phyloP scores from a whole-genome alignment of 805 yeast species.

The Ogataea methanolica region DNA sequence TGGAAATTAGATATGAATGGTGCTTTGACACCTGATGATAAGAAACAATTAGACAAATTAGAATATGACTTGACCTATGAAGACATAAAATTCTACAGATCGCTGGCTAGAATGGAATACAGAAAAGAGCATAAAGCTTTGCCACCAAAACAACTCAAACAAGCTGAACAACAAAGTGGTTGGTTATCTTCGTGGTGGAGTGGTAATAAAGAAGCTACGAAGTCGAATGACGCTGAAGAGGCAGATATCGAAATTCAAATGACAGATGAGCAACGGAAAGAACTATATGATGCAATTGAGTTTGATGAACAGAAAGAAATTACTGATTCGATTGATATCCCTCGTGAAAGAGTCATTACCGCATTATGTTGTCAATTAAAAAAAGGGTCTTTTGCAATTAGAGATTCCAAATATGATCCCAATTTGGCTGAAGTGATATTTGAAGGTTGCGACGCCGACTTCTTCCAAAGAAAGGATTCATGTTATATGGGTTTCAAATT shows the following conservation, averaged over 20 bases:
- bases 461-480: slow-evolving; percentile 77
- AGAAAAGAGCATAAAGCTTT: slow-evolving; percentile 42
- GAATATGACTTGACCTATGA: slow-evolving; percentile 65
- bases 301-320: slow-evolving; percentile 62
- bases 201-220: slow-evolving; percentile 3
- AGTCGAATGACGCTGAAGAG: slow-evolving; percentile 10
- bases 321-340: slow-evolving; percentile 55
- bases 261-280: slow-evolving; percentile 84
- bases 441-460: slow-evolving; percentile 73
- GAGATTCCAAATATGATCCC: slow-evolving; percentile 33
- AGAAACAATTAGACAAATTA: slow-evolving; percentile 41
- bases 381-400: slow-evolving; percentile 72
- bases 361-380: slow-evolving; percentile 65
- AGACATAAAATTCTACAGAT: slow-evolving; percentile 80
- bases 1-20: slow-evolving; percentile 61
- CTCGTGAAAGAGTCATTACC: slow-evolving; percentile 66
- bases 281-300: slow-evolving; percentile 89
- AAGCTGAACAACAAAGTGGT: slow-evolving; percentile 32
- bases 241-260: slow-evolving; percentile 40
- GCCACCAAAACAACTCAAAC: slow-evolving; percentile 5
- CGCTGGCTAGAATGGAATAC: slow-evolving; percentile 65
- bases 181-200: slow-evolving; percentile 77
- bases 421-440: slow-evolving; percentile 74
- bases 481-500: slow-evolving; percentile 66
- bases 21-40: slow-evolving; percentile 27